Conservation (phyloP, 495 filamentous ascomycete genomes). For the Tuber brumale region DNA sequence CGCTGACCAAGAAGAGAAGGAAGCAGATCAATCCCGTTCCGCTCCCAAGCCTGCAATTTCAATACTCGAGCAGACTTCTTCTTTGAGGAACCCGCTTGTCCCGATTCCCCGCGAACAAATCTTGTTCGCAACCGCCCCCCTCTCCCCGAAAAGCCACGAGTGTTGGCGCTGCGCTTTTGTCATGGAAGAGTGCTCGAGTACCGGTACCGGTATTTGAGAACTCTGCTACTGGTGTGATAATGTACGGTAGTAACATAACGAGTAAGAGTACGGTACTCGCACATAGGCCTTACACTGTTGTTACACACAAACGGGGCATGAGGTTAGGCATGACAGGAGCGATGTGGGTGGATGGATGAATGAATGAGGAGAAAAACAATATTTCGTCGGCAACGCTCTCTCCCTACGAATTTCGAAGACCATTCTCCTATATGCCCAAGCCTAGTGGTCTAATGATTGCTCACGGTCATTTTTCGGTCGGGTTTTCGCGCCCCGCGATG, state of each 20-base stretch:
- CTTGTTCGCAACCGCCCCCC: neutral
- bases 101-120: neutral
- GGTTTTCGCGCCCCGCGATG: neutral
- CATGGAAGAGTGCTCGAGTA: too few species aligned
- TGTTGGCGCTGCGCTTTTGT: neutral
- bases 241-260: too few species aligned
- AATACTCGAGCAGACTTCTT: neutral
- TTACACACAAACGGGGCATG: neutral
- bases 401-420: neutral
- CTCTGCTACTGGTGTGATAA: too few species aligned
- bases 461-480: neutral
- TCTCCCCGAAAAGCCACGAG: neutral
- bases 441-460: neutral
- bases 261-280: neutral
- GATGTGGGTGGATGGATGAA: neutral
- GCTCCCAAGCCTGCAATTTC: neutral
- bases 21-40: neutral
- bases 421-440: neutral
- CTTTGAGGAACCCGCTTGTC: neutral
- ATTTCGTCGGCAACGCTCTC: neutral
- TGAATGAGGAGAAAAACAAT: neutral
- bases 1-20: neutral
- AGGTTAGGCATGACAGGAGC: neutral
- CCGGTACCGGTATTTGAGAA: too few species aligned
- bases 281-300: neutral